Percentiles rank a stretch among this genome's conserved stretches.
Conservation (phyloP, 352 stramenopile genomes). For the Phytophthora tubulina region DNA sequence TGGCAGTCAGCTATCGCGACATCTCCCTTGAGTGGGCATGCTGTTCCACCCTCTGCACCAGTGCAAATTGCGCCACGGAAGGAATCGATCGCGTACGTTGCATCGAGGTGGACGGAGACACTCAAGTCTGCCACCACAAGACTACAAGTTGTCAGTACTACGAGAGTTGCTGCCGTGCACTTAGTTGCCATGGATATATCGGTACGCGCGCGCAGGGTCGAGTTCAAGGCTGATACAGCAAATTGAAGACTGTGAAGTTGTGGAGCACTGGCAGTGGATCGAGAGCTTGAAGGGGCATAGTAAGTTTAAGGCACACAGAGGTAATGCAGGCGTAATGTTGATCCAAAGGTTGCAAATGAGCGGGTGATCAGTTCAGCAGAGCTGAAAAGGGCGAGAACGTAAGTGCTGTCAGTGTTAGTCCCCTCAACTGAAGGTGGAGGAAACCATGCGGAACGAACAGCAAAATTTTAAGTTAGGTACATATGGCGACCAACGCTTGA, state of each 20-base stretch:
- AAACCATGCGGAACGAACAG: neutral
- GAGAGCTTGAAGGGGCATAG: neutral
- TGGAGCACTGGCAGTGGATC: neutral
- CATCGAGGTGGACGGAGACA: slow-evolving; percentile 3
- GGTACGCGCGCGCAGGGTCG: neutral
- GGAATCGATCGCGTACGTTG: slow-evolving; percentile 7
- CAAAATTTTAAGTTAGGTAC: no score
- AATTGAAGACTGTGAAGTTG: neutral
- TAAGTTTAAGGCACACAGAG: neutral
- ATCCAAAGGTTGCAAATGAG: neutral
- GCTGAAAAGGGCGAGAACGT: neutral
- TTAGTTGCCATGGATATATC: neutral
- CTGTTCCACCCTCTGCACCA: slow-evolving; percentile 3
- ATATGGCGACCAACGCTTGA: no score
- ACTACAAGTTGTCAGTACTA: neutral
- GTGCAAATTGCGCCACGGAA: slow-evolving; percentile 8
- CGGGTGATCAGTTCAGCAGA: neutral
- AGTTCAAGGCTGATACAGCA: neutral
- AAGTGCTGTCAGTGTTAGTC: neutral
- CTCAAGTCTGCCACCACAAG: neutral
- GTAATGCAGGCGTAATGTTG: neutral
- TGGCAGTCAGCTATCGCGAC: slow-evolving; percentile 15
- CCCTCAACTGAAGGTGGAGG: neutral
- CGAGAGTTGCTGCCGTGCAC: neutral
- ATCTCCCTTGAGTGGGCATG: slow-evolving; percentile 11